Percentiles rank a stretch among this genome's conserved stretches.
phyloP scores from a whole-genome alignment of 1,284 basidiomycete genomes.

The Anthracocystis setariae region DNA sequence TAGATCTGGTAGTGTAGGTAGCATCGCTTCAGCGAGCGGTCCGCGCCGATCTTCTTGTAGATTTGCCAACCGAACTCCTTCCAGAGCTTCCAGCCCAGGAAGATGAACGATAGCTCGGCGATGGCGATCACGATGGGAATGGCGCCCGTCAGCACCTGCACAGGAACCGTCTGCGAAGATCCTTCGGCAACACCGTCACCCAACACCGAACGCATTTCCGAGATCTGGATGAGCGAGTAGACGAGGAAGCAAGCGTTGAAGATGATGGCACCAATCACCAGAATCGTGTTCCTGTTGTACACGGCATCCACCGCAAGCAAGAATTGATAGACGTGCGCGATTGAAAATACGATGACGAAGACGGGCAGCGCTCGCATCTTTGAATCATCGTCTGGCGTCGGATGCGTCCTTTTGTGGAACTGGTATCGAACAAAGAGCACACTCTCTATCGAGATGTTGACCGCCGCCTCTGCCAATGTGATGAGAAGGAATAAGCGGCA shows the following conservation, averaged over 20 bases:
- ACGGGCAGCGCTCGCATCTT: slow-evolving; percentile 51
- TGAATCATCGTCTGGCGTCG: slow-evolving; percentile 33
- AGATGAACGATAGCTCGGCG: slow-evolving; percentile 46
- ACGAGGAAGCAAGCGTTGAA: slow-evolving; percentile 59
- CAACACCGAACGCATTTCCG: slow-evolving; percentile 57
- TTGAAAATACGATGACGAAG: slow-evolving; percentile 58
- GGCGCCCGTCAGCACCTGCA: slow-evolving; percentile 56
- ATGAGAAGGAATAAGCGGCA: slow-evolving; percentile 54
- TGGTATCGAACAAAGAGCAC: slow-evolving; percentile 54
- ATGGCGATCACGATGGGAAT: slow-evolving; percentile 58
- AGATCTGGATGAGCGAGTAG: slow-evolving; percentile 60
- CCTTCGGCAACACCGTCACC: slow-evolving; percentile 55
- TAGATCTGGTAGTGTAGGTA: slow-evolving; percentile 60
- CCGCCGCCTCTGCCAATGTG: slow-evolving; percentile 53
- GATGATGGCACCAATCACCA: slow-evolving; percentile 54
- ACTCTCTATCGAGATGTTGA: slow-evolving; percentile 57
- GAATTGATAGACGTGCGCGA: slow-evolving; percentile 59
- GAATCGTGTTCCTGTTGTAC: slow-evolving; percentile 58
- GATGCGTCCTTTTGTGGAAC: slow-evolving; percentile 37
- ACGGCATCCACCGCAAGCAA: slow-evolving; percentile 56
- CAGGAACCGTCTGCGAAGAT: slow-evolving; percentile 55
- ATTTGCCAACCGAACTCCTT: slow-evolving; percentile 63
- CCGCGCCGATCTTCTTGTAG: slow-evolving; percentile 61
- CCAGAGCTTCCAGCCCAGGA: slow-evolving; percentile 53
- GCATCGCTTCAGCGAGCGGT: slow-evolving; percentile 49